These are phyloP conservation scores for Gremmenia infestans DNA, from an alignment of 2,329 filamentous ascomycete species.

Conservation along the genomic window DNA sequence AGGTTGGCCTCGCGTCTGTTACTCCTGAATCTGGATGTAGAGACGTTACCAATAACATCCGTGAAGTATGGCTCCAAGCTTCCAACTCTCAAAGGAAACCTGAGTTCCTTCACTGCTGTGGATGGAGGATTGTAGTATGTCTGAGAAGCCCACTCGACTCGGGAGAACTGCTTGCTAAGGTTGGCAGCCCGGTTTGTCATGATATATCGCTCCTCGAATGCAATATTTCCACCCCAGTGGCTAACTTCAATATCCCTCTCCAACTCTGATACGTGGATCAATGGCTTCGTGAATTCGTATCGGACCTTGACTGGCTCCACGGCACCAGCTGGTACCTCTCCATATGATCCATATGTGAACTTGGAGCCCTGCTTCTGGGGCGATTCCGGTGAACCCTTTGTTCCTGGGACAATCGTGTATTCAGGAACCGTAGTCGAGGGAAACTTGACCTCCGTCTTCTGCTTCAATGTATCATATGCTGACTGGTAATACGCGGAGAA, in stretches of 20 bases:
- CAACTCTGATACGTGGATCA: constrained; percentile 71
- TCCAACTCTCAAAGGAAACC: constrained; percentile 72
- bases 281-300: constrained; percentile 92
- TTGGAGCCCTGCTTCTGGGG: constrained; percentile 81
- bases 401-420: constrained; percentile 69
- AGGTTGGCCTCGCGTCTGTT: constrained; percentile 74
- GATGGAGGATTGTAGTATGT: constrained; percentile 73
- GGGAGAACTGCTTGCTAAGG: constrained; percentile 66
- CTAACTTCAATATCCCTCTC: constrained; percentile 93
- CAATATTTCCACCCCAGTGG: constrained; percentile 96
- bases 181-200: constrained; percentile 82
- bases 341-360: constrained; percentile 87
- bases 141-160: constrained; percentile 68
- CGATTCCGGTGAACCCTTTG: constrained; percentile 50
- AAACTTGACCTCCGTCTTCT: constrained; percentile 96
- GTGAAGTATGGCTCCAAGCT: constrained; percentile 89
- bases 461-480: constrained; percentile 80
- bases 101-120: constrained; percentile 75
- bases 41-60: constrained; percentile 95
- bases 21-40: constrained; percentile 81
- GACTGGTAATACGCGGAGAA: constrained; percentile 84
- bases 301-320: constrained; percentile 69
- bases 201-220: constrained; percentile 90
- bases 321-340: constrained; percentile 73
- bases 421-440: constrained; percentile 73